Base-by-base conservation (phyloP, 139 green algal species). In the Chara braunii region DNA sequence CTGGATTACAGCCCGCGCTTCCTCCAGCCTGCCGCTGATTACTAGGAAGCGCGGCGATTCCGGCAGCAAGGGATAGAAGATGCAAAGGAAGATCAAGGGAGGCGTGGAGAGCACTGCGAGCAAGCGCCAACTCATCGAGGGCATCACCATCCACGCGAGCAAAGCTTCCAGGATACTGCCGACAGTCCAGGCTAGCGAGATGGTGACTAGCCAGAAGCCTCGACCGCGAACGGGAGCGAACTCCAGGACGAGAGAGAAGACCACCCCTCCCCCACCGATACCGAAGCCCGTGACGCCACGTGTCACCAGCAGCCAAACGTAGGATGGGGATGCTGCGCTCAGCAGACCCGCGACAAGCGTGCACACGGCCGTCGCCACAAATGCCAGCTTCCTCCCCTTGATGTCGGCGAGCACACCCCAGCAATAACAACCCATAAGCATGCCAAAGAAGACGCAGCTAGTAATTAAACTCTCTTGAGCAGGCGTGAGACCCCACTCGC, bases 161-260 rank as follows among this genome's bases (percentile, higher is more conserved):
- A 59, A 65, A 1, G 14, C 32, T 58, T 8, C 30, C 7, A 63
- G 55, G 6, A 7, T 36, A 23, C 8, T 60, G 7, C 8, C 8
- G 14, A 87, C 42, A 18, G 83, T 94, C 87, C 87, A 94, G 40
- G 83, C 84, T 6, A 73, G 44, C 48, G 91, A 79, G 32, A 94
- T 67, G 3, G 74, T 36, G 2, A 86, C 68, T 18, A 90, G 59
- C 72, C 74, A 83, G 9, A 63, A 60, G 8, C 83, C 88, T 12
- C 88, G 72, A 12, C 54, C 37, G n/a, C 26, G 29, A 7, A 67
- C 68, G 8, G 68, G 68, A 12, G 78, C 36, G 34, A 77, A 77
- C 9, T 77, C 68, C 12, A 48, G 50, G 50, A 24, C 77, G 3
- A 79, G 68, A 30, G 67, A 79, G 23, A 77, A 77, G 29, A 70